Evolutionary conservation across 495 filamentous ascomycete species (phyloP), one percentile per base, ranked within the genome.

Genomic region (Penicillium cinerascens): DNA sequence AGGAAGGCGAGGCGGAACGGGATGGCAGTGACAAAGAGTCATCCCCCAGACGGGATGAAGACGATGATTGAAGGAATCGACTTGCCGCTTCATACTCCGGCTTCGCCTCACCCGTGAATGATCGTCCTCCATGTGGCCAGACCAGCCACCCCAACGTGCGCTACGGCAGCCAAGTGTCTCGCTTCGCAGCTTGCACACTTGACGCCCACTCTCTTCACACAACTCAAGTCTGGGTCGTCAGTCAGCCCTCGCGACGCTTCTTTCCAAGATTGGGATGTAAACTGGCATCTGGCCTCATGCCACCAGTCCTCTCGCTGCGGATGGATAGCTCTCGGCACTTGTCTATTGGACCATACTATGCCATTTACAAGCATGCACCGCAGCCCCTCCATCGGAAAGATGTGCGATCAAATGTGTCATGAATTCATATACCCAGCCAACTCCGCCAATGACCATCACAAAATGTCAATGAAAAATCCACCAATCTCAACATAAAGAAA

Each of bases 11-110:
- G 6, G 55, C 61, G 18, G 54, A 56, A 18, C 57, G 58, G 17
- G 56, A 65, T 23, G 46, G 37, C 15, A 63, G 67, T 38, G 57
- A 59, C 27, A 22, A 52, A 0, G 55, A 45, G 15, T 64, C 63
- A 26, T 26, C 58, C 2, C 33, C 21, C 0, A 40, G 38, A n/a
- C 29, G 43, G 20, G 41, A 51, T 23, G 57, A 58, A 15, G 59
- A 52, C 13, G 67, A 68, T 23, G 71, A 70, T 52, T 68, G 64
- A 70, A 42, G 11, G 41, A 15, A 13, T n/a, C 13, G 22, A 22
- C 3, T 7, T 22, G 41, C 20, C n/a, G 5, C 13, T 39, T 17
- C 16, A 7, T 16, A 17, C 16, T 39, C 37, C 16, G 18, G 16
- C 18, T 17, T 6, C 37, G 6, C n/a, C 18, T 39, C 9, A 17